Evolutionary conservation across 2,329 filamentous ascomycete species (phyloP), one percentile per base, ranked within the genome.

Genomic region (Penicillium sp.): DNA sequence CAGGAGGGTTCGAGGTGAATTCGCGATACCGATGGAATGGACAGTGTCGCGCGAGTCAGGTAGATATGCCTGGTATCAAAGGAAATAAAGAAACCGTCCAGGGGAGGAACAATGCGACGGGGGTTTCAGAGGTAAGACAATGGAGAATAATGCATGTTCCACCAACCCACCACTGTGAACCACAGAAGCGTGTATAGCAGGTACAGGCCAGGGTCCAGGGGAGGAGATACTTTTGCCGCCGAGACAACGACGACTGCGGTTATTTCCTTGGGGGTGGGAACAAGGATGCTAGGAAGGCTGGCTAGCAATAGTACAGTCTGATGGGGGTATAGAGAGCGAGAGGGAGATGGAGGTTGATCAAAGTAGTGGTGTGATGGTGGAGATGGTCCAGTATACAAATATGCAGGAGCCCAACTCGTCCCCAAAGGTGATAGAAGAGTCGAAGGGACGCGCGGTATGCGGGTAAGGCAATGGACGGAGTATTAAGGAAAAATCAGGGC

Each of bases 141-240:
- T 75, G 69, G 77, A 76, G 72, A 74, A 74, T 71, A 76, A 81
- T 82, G 80, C 81, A 83, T 83, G 74, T 76, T 79, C 76, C 66
- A 69, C 61, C 56, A 57, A 63, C 72, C 66, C 69, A 47, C 20
- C 34, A 43, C 28, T 20, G 49, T 66, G 74, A 69, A 68, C 73
- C 77, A 78, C 78, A 74, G n/a, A 28, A 74, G 75, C 75, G 28
- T 72, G 70, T 72, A 73, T 58, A 69, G 31, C 1, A 31, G 31
- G 67, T 66, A 68, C 69, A 69, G 43, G 47, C 42, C 35, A 49
- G 47, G 47, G 43, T n/a, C 41, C 41, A 45, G 34, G 35, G 49
- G 41, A 49, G 42, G 35, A 35, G 28, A 20, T 34, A 49, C 22
- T 35, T 49, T 17, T 49, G 28, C 47, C 47, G 17, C 28, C 10